Base-by-base conservation (phyloP, 352 stramenopile genomes). In the Phytophthora meadii region DNA sequence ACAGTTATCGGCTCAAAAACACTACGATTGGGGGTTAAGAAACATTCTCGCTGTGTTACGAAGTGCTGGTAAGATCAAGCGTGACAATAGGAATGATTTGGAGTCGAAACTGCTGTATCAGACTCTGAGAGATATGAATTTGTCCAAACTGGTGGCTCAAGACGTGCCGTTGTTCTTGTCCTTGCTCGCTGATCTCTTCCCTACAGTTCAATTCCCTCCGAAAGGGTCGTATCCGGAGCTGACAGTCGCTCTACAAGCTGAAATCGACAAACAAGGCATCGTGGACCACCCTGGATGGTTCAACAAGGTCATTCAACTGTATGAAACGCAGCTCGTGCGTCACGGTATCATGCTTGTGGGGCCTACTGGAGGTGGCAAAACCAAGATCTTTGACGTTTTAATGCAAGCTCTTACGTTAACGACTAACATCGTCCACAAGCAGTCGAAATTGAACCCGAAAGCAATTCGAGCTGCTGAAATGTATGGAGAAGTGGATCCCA, bases 341-440 rank as follows among this genome's bases (percentile, higher is more conserved):
- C 97, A 99, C 68, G 97, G 97, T 7, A 99, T 99, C 77, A 99
- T 99, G 97, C 81, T 99, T n/a, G 95, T 99, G 8, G 97, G 97
- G 5, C 97, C 97, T 0, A 98, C 94, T 1, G 97, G 97, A 14
- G 97, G 97, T 39, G 97, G 97, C 17, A 99, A 99, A 79, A 99
- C 96, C 2, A 97, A 97, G 66, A 99, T 98, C 39, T 99, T 99
- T 61, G 94, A 98, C 55, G 97, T 97, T 27, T 61, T 99, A 4
- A 90, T 97, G 61, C 88, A 97, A 54, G 96, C 95, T 2, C 75
- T 99, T 10, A 98, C 96, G 17, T 80, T 96, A 44, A 98, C 89
- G 5, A 98, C 94, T 0, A 90, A 73, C 15, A 95, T 97, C 58
- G 90, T 93, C 14, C 97, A 99, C 79, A 98, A 98, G 64, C 94